Conservation (phyloP, 352 stramenopile genomes). For the Globisporangium polare region DNA sequence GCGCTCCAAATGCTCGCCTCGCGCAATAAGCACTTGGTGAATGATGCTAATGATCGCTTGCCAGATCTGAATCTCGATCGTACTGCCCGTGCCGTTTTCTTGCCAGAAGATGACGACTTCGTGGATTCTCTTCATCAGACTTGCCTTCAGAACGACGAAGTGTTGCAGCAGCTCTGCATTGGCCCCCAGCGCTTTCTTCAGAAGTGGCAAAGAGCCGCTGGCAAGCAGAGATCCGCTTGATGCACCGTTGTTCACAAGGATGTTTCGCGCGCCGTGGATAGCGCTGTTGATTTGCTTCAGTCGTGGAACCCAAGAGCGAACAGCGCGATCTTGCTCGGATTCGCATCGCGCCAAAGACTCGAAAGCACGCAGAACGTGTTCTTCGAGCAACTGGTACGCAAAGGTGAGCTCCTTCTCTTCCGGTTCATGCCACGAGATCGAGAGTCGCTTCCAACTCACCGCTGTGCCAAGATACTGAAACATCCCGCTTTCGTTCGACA, state of each 20-base stretch:
- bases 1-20: conserved; percentile 39
- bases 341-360: conserved; percentile 24
- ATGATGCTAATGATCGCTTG: conserved; percentile 39
- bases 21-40: conserved; percentile 48
- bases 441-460: conserved; percentile 48
- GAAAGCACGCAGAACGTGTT: conserved; percentile 37
- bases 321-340: conserved; percentile 23
- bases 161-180: conserved; percentile 30
- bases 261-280: conserved; percentile 42
- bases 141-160: conserved; percentile 37
- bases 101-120: conserved; percentile 51
- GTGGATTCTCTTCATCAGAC: conserved; percentile 37
- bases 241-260: conserved; percentile 33
- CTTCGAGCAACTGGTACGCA: conserved; percentile 45
- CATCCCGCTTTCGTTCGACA: conserved; percentile 32
- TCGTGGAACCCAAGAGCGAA: conserved; percentile 43
- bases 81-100: conserved; percentile 30
- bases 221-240: conserved; percentile 11
- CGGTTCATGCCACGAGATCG: conserved; percentile 61
- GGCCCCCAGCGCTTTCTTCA: conserved; percentile 26
- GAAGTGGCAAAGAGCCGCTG: conserved; percentile 30
- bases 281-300: conserved; percentile 43
- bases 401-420: conserved; percentile 50
- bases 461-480: conserved; percentile 58
- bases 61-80: conserved; percentile 60